Percentiles rank a stretch among this genome's conserved stretches.
phyloP scores from a whole-genome alignment of 768 basidiomycete species.

The Pholiota conissans region DNA sequence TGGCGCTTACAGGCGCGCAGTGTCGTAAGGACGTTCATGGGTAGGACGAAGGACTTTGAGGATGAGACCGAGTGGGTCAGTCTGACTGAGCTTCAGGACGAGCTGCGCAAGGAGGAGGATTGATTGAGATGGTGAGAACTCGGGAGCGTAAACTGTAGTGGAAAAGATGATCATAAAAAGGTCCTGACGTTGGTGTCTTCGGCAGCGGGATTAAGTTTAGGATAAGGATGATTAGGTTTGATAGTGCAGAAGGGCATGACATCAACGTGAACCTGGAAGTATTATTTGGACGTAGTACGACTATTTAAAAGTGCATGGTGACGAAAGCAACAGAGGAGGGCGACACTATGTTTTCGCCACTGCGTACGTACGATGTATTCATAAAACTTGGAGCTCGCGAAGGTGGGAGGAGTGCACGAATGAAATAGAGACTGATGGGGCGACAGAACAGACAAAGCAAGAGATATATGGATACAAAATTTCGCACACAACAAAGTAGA shows the following conservation, averaged over 20 bases:
- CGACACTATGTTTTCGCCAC: background rate
- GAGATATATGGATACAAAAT: background rate
- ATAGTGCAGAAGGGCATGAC: background rate
- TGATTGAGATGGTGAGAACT: background rate
- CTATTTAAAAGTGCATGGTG: background rate
- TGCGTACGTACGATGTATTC: background rate
- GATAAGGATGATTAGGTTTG: background rate
- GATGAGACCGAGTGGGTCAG: constrained; percentile 34
- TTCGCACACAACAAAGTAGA: background rate
- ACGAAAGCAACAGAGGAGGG: background rate
- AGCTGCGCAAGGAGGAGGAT: constrained; percentile 1
- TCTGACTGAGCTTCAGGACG: background rate
- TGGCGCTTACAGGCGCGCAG: constrained; percentile 90
- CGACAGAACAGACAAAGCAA: background rate
- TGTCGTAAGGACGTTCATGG: constrained; percentile 86
- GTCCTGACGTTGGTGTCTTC: too few relatives aligned
- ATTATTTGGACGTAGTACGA: background rate
- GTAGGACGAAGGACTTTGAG: constrained; percentile 82
- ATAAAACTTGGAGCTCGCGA: background rate
- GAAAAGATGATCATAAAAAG: background rate
- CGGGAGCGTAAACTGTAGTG: background rate
- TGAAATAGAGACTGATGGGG: too few relatives aligned
- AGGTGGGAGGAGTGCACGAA: background rate
- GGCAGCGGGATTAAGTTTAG: background rate
- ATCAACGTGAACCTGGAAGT: background rate